phyloP scores from a whole-genome alignment of 2,329 filamentous ascomycete genomes.

The Venturia effusa region DNA sequence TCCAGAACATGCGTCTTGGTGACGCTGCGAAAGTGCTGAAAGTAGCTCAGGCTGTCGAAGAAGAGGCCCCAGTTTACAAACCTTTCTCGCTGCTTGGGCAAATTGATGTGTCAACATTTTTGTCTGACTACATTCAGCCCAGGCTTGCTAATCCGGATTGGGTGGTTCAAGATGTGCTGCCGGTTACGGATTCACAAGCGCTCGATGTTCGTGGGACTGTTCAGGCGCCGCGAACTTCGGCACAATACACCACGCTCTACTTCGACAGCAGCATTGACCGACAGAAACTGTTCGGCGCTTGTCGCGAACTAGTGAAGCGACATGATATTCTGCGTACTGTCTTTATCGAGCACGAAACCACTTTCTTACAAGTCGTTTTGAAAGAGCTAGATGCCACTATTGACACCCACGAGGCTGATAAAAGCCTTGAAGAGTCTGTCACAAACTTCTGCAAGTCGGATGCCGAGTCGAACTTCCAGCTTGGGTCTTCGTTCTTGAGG shows the following conservation, averaged over 20 bases:
- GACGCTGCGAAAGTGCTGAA: constrained; percentile 44
- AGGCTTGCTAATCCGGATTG: constrained; percentile 41
- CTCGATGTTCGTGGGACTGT: constrained; percentile 49
- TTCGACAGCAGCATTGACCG: constrained; percentile 42
- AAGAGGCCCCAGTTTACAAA: constrained; percentile 7
- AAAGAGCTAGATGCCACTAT: constrained; percentile 38
- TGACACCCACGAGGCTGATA: constrained; percentile 33
- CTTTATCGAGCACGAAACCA: constrained; percentile 43
- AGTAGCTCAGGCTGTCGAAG: constrained; percentile 20
- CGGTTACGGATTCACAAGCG: constrained; percentile 47
- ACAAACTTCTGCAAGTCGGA: constrained; percentile 45
- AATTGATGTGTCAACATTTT: constrained; percentile 31
- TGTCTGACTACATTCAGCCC: constrained; percentile 39
- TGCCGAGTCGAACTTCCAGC: constrained; percentile 43
- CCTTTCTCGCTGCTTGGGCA: constrained; percentile 42
- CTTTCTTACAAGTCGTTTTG: constrained; percentile 48
- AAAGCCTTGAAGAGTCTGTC: constrained; percentile 40
- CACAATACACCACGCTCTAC: constrained; percentile 55
- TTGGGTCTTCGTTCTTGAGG: constrained; percentile 50
- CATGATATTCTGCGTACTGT: constrained; percentile 58
- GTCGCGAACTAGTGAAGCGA: constrained; percentile 44
- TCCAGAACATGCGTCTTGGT: constrained; percentile 30
- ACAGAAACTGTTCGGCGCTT: constrained; percentile 38
- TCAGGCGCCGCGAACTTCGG: constrained; percentile 47
- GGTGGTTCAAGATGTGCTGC: constrained; percentile 45